Percentiles rank a stretch among this genome's conserved stretches.
Evolutionary conservation across 2,329 filamentous ascomycete genomes (phyloP).

Genomic region (Ambrosiella cleistominuta): DNA sequence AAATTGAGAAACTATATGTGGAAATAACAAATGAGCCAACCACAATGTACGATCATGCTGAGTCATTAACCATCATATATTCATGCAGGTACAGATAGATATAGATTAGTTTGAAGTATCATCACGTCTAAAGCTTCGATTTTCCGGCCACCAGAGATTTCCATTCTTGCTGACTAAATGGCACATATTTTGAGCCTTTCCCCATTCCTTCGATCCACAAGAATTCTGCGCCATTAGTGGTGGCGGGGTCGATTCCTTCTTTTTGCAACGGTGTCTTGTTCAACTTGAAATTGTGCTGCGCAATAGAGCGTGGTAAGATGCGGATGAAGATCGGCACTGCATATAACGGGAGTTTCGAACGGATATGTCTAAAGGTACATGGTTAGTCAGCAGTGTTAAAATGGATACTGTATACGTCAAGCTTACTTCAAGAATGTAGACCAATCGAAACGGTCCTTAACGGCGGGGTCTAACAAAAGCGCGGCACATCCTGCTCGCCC

Average conservation of each 20-base stretch:
- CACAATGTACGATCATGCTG: neutral
- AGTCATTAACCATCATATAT: neutral
- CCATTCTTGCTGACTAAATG: slow-evolving; percentile 54
- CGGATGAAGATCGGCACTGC: slow-evolving; percentile 60
- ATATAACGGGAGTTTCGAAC: slow-evolving; percentile 47
- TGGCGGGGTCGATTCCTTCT: slow-evolving; percentile 7
- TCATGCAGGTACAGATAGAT: neutral
- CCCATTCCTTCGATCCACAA: slow-evolving; percentile 8
- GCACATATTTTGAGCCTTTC: slow-evolving; percentile 44
- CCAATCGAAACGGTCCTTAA: slow-evolving; percentile 37
- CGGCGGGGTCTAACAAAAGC: slow-evolving; percentile 35
- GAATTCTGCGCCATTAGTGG: neutral
- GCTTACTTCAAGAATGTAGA: slow-evolving; percentile 34
- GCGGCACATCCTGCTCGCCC: slow-evolving; percentile 50
- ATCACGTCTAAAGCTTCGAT: slow-evolving; percentile 43
- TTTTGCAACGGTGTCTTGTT: slow-evolving; percentile 33
- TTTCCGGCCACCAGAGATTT: slow-evolving; percentile 43
- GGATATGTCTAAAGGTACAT: slow-evolving; percentile 27
- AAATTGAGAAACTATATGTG: neutral
- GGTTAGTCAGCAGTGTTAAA: neutral
- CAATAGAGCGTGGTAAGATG: slow-evolving; percentile 36
- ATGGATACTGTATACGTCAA: neutral
- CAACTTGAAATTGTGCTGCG: slow-evolving; percentile 65
- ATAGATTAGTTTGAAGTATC: neutral
- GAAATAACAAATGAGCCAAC: neutral